phyloP scores from a whole-genome alignment of 2,329 filamentous ascomycete genomes.

The Beauveria caledonica region DNA sequence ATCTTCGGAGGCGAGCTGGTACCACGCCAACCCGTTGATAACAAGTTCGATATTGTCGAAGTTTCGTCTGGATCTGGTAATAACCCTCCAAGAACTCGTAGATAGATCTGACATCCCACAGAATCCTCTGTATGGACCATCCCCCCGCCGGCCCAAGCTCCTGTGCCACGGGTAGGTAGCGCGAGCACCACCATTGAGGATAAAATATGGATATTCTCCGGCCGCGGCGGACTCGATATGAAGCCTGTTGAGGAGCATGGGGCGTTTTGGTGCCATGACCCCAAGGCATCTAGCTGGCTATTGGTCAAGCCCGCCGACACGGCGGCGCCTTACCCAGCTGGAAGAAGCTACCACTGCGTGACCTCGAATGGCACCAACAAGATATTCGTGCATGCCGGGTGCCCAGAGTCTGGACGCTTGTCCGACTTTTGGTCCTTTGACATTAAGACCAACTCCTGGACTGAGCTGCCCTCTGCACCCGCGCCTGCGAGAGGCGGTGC shows the following conservation, averaged over 20 bases:
- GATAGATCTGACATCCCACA: neutral
- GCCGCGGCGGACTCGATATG: conserved; percentile 53
- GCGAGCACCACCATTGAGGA: conserved; percentile 36
- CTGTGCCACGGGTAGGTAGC: conserved; percentile 48
- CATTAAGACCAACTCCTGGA: conserved; percentile 38
- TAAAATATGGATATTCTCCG: conserved; percentile 53
- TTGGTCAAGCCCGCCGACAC: conserved; percentile 30
- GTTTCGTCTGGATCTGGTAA: conserved; percentile 15
- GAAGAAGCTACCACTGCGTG: conserved; percentile 49
- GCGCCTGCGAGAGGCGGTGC: conserved; percentile 38
- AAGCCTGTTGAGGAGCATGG: conserved; percentile 50
- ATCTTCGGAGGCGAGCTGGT: conserved; percentile 46
- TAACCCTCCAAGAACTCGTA: neutral
- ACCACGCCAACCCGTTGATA: conserved; percentile 42
- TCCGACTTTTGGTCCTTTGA: conserved; percentile 55
- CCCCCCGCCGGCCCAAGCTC: conserved; percentile 21
- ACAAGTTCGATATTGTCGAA: conserved; percentile 33
- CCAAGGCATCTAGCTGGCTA: conserved; percentile 34
- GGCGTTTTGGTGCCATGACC: conserved; percentile 46
- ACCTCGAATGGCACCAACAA: conserved; percentile 31
- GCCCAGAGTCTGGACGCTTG: conserved; percentile 46
- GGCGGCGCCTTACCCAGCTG: conserved; percentile 30
- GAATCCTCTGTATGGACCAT: conserved; percentile 14
- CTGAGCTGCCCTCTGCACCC: conserved; percentile 42
- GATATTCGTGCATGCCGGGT: conserved; percentile 55